A percentile compares a stretch with the other conserved stretches of the same genome.
Conservation (phyloP, 352 stramenopile genomes). For the Globisporangium takayamanum region DNA sequence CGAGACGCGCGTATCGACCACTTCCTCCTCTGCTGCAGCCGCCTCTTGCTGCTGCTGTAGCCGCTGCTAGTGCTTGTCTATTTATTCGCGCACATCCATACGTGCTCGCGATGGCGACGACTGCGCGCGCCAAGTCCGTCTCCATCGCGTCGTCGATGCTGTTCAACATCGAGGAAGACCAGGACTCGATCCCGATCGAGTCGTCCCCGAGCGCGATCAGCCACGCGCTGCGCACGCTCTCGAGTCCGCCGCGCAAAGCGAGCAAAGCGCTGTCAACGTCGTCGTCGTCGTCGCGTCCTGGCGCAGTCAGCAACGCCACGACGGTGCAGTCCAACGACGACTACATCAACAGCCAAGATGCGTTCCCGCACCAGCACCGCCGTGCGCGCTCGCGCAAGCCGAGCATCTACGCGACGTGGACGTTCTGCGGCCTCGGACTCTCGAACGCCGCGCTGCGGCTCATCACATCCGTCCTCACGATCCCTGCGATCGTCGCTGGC, state of each 20-base stretch:
- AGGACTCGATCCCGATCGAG: slow-evolving; percentile 13
- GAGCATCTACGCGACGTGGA: slow-evolving; percentile 34
- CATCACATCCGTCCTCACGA: slow-evolving; percentile 20
- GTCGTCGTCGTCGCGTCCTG: slow-evolving; percentile 14
- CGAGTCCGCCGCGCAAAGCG: slow-evolving; percentile 12
- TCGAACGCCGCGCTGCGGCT: slow-evolving; percentile 30
- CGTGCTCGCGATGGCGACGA: not conserved
- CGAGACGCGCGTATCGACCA: too few species aligned
- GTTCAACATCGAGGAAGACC: slow-evolving; percentile 41
- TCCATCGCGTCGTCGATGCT: slow-evolving; percentile 23
- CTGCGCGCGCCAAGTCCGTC: slow-evolving; percentile 18
- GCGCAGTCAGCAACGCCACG: slow-evolving; percentile 19
- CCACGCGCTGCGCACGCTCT: slow-evolving; percentile 15
- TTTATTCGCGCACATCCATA: not conserved
- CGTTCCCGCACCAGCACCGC: slow-evolving; percentile 14
- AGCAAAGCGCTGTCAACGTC: not conserved
- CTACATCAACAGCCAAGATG: slow-evolving; percentile 15
- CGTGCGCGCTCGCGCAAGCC: slow-evolving; percentile 28
- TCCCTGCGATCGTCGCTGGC: slow-evolving; percentile 23
- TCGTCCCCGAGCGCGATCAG: slow-evolving; percentile 12
- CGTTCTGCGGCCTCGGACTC: slow-evolving; percentile 28
- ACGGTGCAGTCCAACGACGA: slow-evolving; percentile 16
- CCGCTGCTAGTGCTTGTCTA: too few species aligned
- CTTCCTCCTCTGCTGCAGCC: too few species aligned
- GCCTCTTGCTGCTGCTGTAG: too few species aligned